phyloP scores from a whole-genome alignment of 2,329 filamentous ascomycete genomes.

The Pseudogymnoascus verrucosus region DNA sequence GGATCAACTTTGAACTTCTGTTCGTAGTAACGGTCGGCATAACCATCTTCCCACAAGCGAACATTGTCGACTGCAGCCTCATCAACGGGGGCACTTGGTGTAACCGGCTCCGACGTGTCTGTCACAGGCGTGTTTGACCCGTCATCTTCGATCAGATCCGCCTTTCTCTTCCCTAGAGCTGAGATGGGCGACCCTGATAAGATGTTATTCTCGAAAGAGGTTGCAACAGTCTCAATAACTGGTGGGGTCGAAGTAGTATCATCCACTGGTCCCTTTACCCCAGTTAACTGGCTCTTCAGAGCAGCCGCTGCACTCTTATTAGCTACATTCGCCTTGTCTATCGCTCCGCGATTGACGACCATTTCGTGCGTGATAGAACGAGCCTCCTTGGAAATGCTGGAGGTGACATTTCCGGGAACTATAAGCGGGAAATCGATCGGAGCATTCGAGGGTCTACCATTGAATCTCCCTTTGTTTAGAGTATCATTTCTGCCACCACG shows the following conservation, averaged over 20 bases:
- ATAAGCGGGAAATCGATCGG: conserved; percentile 48
- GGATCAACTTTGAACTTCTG: conserved; percentile 87
- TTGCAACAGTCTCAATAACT: conserved; percentile 23
- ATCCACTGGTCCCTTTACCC: conserved; percentile 26
- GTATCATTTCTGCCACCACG: conserved; percentile 24
- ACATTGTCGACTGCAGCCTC: conserved; percentile 71
- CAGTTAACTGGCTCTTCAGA: conserved; percentile 71
- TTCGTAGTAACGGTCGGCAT: conserved; percentile 91
- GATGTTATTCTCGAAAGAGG: conserved; percentile 10
- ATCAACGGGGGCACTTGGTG: conserved; percentile 42
- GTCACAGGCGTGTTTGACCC: conserved; percentile 44
- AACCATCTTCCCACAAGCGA: conserved; percentile 89
- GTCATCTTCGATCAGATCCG: conserved; percentile 56
- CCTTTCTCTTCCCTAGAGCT: conserved; percentile 68
- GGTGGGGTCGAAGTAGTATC: conserved; percentile 13
- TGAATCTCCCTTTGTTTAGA: conserved; percentile 18
- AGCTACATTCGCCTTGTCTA: conserved; percentile 64
- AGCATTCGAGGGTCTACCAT: conserved; percentile 22
- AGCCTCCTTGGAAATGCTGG: conserved; percentile 47
- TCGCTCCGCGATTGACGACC: conserved; percentile 65
- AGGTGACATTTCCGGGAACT: conserved; percentile 40
- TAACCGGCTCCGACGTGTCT: conserved; percentile 45
- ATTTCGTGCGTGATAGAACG: conserved; percentile 74
- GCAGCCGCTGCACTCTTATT: conserved; percentile 94
- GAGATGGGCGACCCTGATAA: conserved; percentile 34